These are phyloP conservation scores for Euphorbia tirucalli DNA, from an alignment of 345 rosid genomes.

Conservation along the genomic window DNA sequence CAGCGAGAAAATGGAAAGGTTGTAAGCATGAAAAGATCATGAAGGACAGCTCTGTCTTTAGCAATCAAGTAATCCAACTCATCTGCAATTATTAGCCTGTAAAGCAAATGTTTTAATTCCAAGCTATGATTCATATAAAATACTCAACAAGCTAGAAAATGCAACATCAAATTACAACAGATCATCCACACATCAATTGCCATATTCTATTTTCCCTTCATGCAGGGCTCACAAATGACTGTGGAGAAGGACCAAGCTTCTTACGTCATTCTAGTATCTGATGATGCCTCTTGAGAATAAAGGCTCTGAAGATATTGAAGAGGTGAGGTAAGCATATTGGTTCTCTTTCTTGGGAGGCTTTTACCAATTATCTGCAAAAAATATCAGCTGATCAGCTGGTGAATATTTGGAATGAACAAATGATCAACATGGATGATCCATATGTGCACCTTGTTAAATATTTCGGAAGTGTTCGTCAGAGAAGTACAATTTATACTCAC, in stretches of 20 bases:
- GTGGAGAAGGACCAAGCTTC: slow-evolving; percentile 16
- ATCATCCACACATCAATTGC: background rate
- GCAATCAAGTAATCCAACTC: slow-evolving; percentile 90
- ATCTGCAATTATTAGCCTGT: slow-evolving; percentile 79
- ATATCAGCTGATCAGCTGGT: slow-evolving; percentile 16
- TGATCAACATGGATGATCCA: background rate
- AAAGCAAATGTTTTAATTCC: slow-evolving; percentile 8
- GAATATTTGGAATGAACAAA: slow-evolving; percentile 11
- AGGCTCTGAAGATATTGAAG: slow-evolving; percentile 59
- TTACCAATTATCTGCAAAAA: slow-evolving; percentile 51
- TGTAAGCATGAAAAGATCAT: slow-evolving; percentile 93
- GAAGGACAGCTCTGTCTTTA: slow-evolving; percentile 75
- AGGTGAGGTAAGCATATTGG: slow-evolving; percentile 41
- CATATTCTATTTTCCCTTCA: background rate
- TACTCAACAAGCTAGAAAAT: background rate
- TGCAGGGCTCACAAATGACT: background rate
- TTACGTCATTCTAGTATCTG: slow-evolving; percentile 66
- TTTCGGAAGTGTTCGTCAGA: slow-evolving; percentile 55
- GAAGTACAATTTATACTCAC: slow-evolving; percentile 70
- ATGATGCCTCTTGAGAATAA: slow-evolving; percentile 51
- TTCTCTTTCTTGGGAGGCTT: slow-evolving; percentile 35
- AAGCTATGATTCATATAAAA: background rate
- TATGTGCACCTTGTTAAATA: slow-evolving; percentile 68
- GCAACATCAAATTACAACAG: background rate
- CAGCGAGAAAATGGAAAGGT: slow-evolving; percentile 71